Base-by-base conservation (phyloP, 139 green algal species). In the Dunaliella sp. region DNA sequence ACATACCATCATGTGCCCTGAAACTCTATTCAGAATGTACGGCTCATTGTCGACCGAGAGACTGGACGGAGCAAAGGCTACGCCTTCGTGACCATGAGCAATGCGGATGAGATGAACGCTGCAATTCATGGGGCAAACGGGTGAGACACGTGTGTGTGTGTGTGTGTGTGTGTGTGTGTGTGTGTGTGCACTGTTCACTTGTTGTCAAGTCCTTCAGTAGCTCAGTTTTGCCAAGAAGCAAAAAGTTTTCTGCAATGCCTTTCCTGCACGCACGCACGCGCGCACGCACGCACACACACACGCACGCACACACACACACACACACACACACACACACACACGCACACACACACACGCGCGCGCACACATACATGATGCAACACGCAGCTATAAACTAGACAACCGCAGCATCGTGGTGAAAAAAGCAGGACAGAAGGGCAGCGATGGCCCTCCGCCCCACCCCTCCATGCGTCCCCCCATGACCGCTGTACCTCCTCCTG, bases 61-160 rank as follows among this genome's bases (percentile, higher is more conserved):
- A 93, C 88, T 0, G 90, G 90, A 7, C 77, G 83, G 37, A 86
- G 85, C 79, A 93, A 92, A 81, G 91, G 90, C 58, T 94, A 89
- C 77, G 89, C 80, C 80, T 94, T 94, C 72, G 82, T 94, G 3
- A 91, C 89, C 85, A 92, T 93, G 83, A 36, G 34, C 57, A 85
- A 1, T 76, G 79, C 48, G 48, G 48, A 88, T 31, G 35, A 86
- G 1, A 83, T 85, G 22, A 33, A 22, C 0, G 57, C 78, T 36
- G 88, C 85, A 24, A 83, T 83, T 16, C 12, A 80, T 34, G 80
- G 82, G 57, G 38, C 80, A 38, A 31, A 65, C 12, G 83, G 83
- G 32, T 74, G 38, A 75, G 26, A 36, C 36, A 36, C 12, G 81
- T 30, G 2, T 75, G 30, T 1, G 65, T 31, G 28, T 77, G 22